These are phyloP conservation scores for Boletus rubropictus DNA, from an alignment of 768 basidiomycete genomes.

Conservation along the genomic window DNA sequence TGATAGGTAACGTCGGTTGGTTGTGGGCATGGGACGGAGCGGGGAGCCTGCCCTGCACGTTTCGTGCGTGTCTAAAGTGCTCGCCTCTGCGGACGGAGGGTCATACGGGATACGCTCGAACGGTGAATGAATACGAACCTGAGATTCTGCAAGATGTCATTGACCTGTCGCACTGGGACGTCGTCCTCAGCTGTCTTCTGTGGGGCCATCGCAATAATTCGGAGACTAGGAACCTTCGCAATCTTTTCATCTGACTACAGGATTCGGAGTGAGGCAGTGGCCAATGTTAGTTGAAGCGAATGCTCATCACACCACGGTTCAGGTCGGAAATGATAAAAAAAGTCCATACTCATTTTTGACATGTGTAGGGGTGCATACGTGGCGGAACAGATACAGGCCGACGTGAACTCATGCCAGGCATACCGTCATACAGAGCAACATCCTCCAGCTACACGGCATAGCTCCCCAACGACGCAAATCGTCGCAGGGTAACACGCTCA, in stretches of 20 bases:
- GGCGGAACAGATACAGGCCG: slow-evolving; percentile 14
- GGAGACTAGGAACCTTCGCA: background rate
- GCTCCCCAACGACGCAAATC: slow-evolving; percentile 4
- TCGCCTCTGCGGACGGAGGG: slow-evolving; percentile 47
- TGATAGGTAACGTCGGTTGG: slow-evolving; percentile 42
- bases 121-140: slow-evolving; percentile 17
- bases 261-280: background rate
- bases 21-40: slow-evolving; percentile 27
- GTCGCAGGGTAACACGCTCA: slow-evolving; percentile 28
- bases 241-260: slow-evolving; percentile 2
- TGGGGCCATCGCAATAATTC: slow-evolving; percentile 6
- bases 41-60: slow-evolving; percentile 34
- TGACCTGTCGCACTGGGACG: slow-evolving; percentile 23
- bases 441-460: slow-evolving; percentile 7
- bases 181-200: slow-evolving; percentile 7
- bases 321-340: slow-evolving; percentile 1
- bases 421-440: slow-evolving; percentile 25
- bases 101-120: background rate
- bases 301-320: background rate
- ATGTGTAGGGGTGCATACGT: slow-evolving; percentile 25
- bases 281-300: background rate
- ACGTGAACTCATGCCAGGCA: slow-evolving; percentile 29
- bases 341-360: slow-evolving; percentile 25
- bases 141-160: slow-evolving; percentile 25
- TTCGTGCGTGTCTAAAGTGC: slow-evolving; percentile 61